These are phyloP conservation scores for Cucurbita pepo DNA, from an alignment of 306 rosid species.

Conservation along the genomic window DNA sequence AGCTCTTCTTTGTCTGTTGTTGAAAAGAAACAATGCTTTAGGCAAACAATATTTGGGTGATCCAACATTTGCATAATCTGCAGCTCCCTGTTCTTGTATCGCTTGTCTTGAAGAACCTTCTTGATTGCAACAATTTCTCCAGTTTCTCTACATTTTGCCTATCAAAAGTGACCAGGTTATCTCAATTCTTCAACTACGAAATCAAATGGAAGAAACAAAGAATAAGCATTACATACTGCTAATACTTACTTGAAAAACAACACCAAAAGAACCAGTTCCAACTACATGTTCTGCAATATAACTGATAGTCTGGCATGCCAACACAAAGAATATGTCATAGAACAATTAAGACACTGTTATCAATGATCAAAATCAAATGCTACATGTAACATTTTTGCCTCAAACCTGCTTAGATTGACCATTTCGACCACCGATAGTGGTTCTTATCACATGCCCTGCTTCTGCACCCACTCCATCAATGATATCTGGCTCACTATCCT, in stretches of 20 bases:
- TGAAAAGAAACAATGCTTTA: slow-evolving; percentile 83
- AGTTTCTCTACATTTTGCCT: slow-evolving; percentile 99
- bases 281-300: slow-evolving; percentile 85
- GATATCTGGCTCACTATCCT: slow-evolving; percentile 85
- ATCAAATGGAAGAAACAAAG: not conserved
- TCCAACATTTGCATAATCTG: slow-evolving; percentile 99
- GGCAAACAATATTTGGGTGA: slow-evolving; percentile 87
- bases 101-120: slow-evolving; percentile 98
- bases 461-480: slow-evolving; percentile 87
- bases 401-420: slow-evolving; percentile 88
- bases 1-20: slow-evolving; percentile 90
- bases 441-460: slow-evolving; percentile 82
- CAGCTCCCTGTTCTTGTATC: slow-evolving; percentile 91
- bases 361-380: not conserved
- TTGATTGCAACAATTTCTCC: slow-evolving; percentile 97
- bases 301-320: slow-evolving; percentile 46
- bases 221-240: not conserved
- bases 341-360: slow-evolving; percentile 1
- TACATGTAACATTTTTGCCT: not conserved
- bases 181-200: not conserved
- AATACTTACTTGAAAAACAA: slow-evolving; percentile 71
- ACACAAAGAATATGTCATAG: slow-evolving; percentile 6
- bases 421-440: slow-evolving; percentile 66
- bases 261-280: slow-evolving; percentile 96
- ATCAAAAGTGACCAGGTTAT: slow-evolving; percentile 7